phyloP scores from a whole-genome alignment of 192 early-diverging fungal genomes.

The Phlyctochytrium arcticum region DNA sequence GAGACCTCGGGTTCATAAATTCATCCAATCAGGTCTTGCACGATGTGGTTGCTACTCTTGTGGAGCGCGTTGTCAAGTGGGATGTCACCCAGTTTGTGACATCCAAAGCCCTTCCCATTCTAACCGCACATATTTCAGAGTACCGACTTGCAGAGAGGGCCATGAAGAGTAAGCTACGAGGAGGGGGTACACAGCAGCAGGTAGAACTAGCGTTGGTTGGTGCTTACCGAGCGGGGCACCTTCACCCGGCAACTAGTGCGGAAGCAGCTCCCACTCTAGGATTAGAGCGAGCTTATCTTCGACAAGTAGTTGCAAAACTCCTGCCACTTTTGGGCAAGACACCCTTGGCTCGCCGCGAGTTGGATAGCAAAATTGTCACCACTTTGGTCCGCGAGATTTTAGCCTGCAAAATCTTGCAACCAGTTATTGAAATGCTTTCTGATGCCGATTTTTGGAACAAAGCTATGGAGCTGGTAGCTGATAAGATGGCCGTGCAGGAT shows the following conservation, averaged over 20 bases:
- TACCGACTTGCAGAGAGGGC: conserved; percentile 57
- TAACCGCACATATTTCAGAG: conserved; percentile 69
- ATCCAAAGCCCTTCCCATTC: conserved; percentile 58
- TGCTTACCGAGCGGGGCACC: conserved; percentile 50
- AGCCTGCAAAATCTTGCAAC: conserved; percentile 62
- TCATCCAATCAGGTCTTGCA: conserved; percentile 48
- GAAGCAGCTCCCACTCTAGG: not conserved
- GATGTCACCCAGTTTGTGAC: conserved; percentile 64
- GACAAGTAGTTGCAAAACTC: conserved; percentile 55
- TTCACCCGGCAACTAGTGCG: conserved; percentile 52
- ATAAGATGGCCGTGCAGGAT: not conserved
- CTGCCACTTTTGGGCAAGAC: conserved; percentile 62
- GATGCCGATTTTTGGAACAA: conserved; percentile 91
- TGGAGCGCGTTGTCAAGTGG: conserved; percentile 39
- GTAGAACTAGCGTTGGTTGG: conserved; percentile 51
- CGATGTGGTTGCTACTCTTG: conserved; percentile 30
- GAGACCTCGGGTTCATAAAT: conserved; percentile 43
- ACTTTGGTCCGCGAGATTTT: conserved; percentile 74
- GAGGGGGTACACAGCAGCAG: not conserved
- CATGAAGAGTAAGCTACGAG: conserved; percentile 33
- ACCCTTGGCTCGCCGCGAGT: conserved; percentile 29
- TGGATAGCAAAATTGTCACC: conserved; percentile 52
- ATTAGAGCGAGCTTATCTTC: conserved; percentile 50
- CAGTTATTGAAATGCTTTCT: conserved; percentile 59
- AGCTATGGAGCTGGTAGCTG: conserved; percentile 54